phyloP scores from a whole-genome alignment of 192 early-diverging fungal genomes.

The Jimgerdemannia lactiflua region DNA sequence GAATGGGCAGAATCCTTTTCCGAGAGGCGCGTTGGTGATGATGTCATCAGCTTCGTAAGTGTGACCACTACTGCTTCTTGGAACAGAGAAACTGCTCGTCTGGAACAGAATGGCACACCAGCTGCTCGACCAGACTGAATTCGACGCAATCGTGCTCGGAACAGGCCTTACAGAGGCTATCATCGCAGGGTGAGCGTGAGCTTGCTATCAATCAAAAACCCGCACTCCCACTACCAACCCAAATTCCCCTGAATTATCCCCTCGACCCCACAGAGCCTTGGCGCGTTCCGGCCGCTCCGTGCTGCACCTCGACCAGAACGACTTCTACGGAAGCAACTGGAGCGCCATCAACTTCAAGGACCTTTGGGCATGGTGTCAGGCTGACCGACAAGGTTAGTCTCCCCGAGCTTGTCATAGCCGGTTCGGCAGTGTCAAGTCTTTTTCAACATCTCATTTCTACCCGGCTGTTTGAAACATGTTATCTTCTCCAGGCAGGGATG shows the following conservation, averaged over 20 bases:
- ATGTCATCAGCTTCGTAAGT: not conserved
- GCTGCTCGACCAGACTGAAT: slow-evolving; percentile 19
- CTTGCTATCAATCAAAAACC: not conserved
- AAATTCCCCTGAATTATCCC: too few species aligned
- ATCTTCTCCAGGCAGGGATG: not conserved
- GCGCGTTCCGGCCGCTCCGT: slow-evolving; percentile 66
- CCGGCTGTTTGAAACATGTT: too few species aligned
- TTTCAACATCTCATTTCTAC: not conserved
- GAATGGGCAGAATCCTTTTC: not conserved
- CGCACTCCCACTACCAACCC: not conserved
- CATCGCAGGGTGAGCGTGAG: slow-evolving; percentile 61
- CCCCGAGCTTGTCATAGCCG: not conserved
- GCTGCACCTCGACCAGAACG: slow-evolving; percentile 78
- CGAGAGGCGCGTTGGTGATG: not conserved
- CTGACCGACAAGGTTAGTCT: slow-evolving; percentile 15
- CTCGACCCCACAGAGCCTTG: slow-evolving; percentile 43
- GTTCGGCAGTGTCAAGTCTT: not conserved
- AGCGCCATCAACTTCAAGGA: slow-evolving; percentile 55
- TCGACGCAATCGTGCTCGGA: slow-evolving; percentile 83
- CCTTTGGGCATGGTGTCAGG: slow-evolving; percentile 42
- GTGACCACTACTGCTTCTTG: not conserved
- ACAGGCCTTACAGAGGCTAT: slow-evolving; percentile 83
- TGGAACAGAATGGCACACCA: not conserved
- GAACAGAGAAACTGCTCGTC: not conserved
- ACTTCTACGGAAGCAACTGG: slow-evolving; percentile 75